phyloP scores from a whole-genome alignment of 495 filamentous ascomycete species.

The Talaromyces liani region DNA sequence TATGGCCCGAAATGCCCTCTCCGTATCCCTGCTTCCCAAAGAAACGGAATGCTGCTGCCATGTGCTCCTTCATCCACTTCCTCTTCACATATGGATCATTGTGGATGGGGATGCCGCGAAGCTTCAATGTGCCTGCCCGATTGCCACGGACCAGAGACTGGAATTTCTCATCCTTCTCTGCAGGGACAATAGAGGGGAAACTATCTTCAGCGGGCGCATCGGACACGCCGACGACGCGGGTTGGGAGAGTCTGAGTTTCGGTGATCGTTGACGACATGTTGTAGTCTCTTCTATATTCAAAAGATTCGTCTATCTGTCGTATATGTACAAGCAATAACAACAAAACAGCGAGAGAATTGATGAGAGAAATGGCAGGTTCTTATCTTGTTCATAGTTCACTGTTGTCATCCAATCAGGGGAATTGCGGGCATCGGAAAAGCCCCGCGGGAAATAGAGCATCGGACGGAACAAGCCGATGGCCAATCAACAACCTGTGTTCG shows the following conservation, averaged over 20 bases:
- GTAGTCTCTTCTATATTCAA: background rate
- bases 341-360: background rate
- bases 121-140: constrained; percentile 35
- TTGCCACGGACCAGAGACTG: constrained; percentile 34
- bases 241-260: background rate
- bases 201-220: background rate
- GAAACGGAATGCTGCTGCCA: constrained; percentile 64
- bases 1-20: constrained; percentile 63
- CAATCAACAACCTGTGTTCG: background rate
- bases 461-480: background rate
- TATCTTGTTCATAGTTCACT: background rate
- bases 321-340: background rate
- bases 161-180: constrained; percentile 24
- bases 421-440: background rate
- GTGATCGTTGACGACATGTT: background rate
- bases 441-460: background rate
- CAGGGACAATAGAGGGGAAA: constrained; percentile 1
- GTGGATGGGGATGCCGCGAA: constrained; percentile 52
- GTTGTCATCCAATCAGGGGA: background rate
- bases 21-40: constrained; percentile 65
- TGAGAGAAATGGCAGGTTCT: background rate
- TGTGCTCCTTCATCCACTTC: constrained; percentile 61
- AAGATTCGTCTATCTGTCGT: background rate
- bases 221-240: background rate
- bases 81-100: constrained; percentile 51